Base-by-base conservation (phyloP, 805 yeast species). In the Wickerhamiella bombiphila region DNA sequence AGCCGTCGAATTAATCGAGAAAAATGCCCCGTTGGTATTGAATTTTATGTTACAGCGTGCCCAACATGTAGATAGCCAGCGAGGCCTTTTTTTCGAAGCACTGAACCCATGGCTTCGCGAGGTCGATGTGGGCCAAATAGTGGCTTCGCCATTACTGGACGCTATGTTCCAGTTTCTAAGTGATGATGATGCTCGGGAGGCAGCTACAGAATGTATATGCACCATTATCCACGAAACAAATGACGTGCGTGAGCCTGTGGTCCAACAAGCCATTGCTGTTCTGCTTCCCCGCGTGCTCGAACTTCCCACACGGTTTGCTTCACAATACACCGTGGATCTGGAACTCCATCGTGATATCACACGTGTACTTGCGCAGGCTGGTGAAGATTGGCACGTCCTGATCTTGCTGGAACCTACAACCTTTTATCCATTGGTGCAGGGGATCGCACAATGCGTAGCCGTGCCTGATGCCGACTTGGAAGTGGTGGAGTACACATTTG, bases 301-400 rank as follows among this genome's bases (percentile, higher is more conserved):
- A 37, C 40, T 47, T 6, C 39, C 40, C 8, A 25, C 34, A 14
- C 20, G 28, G 19, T 36, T 34, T 22, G 14, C 33, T 28, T 37
- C 37, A 9, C 42, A 38, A 20, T 44, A 45, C 30, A 40, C 34
- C 7, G 44, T 39, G n/a, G 42, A 47, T 30, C 24, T 34, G 11
- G 50, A 47, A 24, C 29, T 49, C 22, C 51, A 47, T 31, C 30
- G 51, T n/a, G 48, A 46, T 33, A 34, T 47, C 40, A 48, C 53
- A 13, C 38, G 91, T 50, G 56, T 91, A 31, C 81, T 80, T 55
- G 80, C 85, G 5, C 93, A 85, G 49, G 93, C 96, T 2, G 94
- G 94, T 40, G 96, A 85, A 59, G 70, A 93, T 1, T 91, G 98
- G 98, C 91, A 83, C 57, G 80, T 80, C 24, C 64, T 80, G 24